Evolutionary conservation across 177 flowering plant genomes (phyloP).

Genomic region (Tripterygium wilfordii): DNA sequence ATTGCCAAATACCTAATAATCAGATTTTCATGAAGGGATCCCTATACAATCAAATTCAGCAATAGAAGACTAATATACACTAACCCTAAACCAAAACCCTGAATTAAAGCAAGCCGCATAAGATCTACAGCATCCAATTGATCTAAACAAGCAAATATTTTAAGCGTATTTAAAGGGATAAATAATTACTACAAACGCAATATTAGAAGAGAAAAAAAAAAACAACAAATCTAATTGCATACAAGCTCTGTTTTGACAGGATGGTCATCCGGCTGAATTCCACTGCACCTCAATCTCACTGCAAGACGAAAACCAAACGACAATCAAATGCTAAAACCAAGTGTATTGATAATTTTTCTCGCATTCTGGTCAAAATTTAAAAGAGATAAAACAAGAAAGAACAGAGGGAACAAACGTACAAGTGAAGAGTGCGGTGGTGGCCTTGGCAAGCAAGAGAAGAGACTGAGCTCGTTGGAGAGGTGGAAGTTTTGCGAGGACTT

Average conservation of each 20-base stretch:
- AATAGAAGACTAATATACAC: neutral
- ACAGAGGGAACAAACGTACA: too few species aligned
- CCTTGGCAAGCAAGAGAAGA: constrained; percentile 57
- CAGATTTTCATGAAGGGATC: neutral
- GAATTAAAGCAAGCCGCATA: too few species aligned
- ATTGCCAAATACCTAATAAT: neutral
- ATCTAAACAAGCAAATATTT: too few species aligned
- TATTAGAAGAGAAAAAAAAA: constrained; percentile 3
- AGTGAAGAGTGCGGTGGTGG: constrained; percentile 50
- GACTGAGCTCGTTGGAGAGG: constrained; percentile 74
- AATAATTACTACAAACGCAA: neutral
- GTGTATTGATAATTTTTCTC: too few species aligned
- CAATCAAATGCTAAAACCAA: too few species aligned
- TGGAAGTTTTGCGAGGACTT: constrained; percentile 46
- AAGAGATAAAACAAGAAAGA: too few species aligned
- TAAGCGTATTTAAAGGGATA: too few species aligned
- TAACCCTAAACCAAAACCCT: neutral
- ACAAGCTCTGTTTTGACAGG: constrained; percentile 78
- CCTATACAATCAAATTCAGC: neutral
- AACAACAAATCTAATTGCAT: constrained; percentile 16
- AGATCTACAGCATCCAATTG: too few species aligned
- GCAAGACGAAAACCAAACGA: too few species aligned
- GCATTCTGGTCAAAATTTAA: too few species aligned
- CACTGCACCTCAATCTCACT: constrained; percentile 83
- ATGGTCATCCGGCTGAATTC: constrained; percentile 74